Evolutionary conservation across 2,329 filamentous ascomycete species (phyloP).

Genomic region (Ophiostoma perfectum): DNA sequence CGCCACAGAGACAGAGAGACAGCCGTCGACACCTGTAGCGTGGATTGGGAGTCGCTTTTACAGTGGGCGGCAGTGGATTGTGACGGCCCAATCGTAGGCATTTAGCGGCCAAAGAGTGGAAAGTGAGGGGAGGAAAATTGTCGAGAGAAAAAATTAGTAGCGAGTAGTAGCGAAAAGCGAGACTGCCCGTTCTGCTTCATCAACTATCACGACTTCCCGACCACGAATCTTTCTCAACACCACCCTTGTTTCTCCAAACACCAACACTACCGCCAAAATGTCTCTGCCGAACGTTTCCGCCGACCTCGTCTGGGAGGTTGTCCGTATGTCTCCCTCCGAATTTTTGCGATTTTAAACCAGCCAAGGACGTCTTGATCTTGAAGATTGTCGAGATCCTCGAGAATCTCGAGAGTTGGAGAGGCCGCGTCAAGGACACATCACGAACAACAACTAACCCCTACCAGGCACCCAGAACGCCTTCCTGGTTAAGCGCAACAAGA

Average conservation of each 20-base stretch:
- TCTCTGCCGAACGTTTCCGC: constrained; percentile 68
- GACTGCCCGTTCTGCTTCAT: neutral
- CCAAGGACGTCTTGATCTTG: neutral
- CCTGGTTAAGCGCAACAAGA: constrained; percentile 81
- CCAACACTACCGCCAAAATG: constrained; percentile 39
- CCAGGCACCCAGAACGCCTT: constrained; percentile 81
- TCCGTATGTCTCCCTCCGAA: constrained; percentile 63
- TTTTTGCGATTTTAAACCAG: neutral
- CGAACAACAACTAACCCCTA: constrained; percentile 8
- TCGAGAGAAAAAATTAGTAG: constrained; percentile 25
- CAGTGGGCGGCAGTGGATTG: constrained; percentile 9
- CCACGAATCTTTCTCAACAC: constrained; percentile 4
- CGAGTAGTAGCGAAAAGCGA: constrained; percentile 13
- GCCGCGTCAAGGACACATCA: neutral
- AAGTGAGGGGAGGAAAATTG: constrained; percentile 17
- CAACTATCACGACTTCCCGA: constrained; percentile 12
- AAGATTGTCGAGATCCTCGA: neutral
- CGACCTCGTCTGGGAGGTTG: constrained; percentile 91
- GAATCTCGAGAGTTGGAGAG: neutral
- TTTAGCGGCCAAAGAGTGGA: constrained; percentile 12
- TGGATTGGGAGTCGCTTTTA: neutral
- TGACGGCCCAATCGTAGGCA: constrained; percentile 3
- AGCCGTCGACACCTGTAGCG: neutral
- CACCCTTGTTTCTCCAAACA: constrained; percentile 15
- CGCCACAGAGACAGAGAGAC: neutral